Evolutionary conservation across 331 rosid genomes (phyloP).

Genomic region (Stylosanthes scabra): DNA sequence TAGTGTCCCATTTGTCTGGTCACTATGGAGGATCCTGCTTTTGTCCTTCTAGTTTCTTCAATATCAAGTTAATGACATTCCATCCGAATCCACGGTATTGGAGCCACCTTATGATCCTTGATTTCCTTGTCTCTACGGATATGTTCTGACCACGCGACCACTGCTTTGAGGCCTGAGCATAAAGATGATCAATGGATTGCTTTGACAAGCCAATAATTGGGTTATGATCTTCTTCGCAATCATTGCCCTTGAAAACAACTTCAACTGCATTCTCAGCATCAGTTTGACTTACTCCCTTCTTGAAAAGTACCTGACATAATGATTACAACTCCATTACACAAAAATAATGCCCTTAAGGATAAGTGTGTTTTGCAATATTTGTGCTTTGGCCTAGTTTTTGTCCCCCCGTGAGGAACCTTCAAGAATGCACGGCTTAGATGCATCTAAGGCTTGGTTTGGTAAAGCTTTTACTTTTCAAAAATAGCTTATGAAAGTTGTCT

Average conservation of each 20-base stretch:
- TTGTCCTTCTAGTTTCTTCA: conserved; percentile 64
- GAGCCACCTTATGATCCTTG: conserved; percentile 64
- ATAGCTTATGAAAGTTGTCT: too few relatives aligned
- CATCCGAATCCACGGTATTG: conserved; percentile 79
- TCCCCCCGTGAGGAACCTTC: conserved; percentile 19
- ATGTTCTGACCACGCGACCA: conserved; percentile 70
- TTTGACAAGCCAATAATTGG: conserved; percentile 67
- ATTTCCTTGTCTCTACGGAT: conserved; percentile 72
- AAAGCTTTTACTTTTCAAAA: too few relatives aligned
- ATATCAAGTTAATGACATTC: conserved; percentile 60
- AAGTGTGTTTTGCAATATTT: not conserved
- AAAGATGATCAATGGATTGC: conserved; percentile 69
- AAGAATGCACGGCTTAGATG: conserved; percentile 20
- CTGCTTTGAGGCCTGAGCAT: conserved; percentile 81
- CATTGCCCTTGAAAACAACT: conserved; percentile 69
- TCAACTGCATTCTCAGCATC: conserved; percentile 81
- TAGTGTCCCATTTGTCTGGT: conserved; percentile 14
- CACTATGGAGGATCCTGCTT: conserved; percentile 52
- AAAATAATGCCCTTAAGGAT: conserved; percentile 21
- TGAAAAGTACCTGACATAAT: conserved; percentile 73
- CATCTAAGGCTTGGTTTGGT: too few relatives aligned
- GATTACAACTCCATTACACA: conserved; percentile 37
- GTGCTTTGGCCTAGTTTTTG: conserved; percentile 7
- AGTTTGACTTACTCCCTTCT: conserved; percentile 76
- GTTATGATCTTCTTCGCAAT: conserved; percentile 47